Conservation (phyloP, 306 rosid species). For the Prinsepia uniflora region DNA sequence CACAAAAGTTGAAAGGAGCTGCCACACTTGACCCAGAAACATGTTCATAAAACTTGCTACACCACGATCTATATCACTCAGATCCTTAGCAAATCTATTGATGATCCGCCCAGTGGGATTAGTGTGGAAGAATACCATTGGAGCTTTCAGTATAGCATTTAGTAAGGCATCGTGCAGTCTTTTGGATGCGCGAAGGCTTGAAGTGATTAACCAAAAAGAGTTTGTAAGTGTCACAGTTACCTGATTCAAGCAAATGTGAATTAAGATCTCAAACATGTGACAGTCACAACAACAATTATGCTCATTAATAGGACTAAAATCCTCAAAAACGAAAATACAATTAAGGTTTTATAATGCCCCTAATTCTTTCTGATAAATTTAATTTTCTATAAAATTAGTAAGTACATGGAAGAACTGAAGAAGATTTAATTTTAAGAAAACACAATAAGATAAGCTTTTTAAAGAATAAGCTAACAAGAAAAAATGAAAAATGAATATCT, state of each 20-base stretch:
- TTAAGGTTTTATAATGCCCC: too few species aligned
- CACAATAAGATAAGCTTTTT: too few species aligned
- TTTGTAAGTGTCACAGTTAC: conserved; percentile 63
- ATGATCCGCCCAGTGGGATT: conserved; percentile 88
- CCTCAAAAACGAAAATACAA: too few species aligned
- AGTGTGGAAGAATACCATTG: conserved; percentile 86
- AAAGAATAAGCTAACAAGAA: too few species aligned
- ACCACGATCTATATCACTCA: conserved; percentile 65
- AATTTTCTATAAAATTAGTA: too few species aligned
- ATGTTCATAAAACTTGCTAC: conserved; percentile 42
- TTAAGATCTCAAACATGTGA: too few species aligned
- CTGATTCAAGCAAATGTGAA: conserved; percentile 37
- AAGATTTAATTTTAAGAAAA: too few species aligned
- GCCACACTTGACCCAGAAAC: conserved; percentile 76
- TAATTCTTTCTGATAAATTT: too few species aligned
- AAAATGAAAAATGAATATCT: neutral
- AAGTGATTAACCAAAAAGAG: conserved; percentile 68
- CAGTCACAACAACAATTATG: too few species aligned
- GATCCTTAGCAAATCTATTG: conserved; percentile 83
- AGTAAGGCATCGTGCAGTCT: conserved; percentile 64
- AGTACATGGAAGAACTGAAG: too few species aligned
- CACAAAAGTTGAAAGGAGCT: conserved; percentile 76
- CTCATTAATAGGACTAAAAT: neutral
- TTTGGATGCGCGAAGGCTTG: conserved; percentile 71
- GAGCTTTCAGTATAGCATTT: conserved; percentile 60